A percentile compares a stretch with the other conserved stretches of the same genome.
Conservation (phyloP, 441 rosid genomes). For the Capsella rubella region DNA sequence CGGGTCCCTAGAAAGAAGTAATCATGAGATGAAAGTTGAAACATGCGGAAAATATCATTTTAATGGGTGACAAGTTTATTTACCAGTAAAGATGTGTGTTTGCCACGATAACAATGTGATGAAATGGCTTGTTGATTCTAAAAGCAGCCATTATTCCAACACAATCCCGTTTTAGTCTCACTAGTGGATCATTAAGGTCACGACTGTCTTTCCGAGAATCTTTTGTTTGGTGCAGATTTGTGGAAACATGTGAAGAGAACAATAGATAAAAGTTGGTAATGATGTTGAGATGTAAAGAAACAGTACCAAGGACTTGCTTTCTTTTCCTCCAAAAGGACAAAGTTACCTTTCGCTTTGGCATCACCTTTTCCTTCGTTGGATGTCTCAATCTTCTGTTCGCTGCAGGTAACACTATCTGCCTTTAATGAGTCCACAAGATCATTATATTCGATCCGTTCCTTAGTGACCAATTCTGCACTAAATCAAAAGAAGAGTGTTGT, state of each 20-base stretch:
- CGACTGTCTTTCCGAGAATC: conserved; percentile 53
- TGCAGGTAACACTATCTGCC: conserved; percentile 47
- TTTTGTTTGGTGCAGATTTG: conserved; percentile 31
- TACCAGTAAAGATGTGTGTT: conserved; percentile 94
- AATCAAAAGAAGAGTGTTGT: conserved; percentile 43
- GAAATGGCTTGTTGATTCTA: conserved; percentile 63
- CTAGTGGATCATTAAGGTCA: conserved; percentile 78
- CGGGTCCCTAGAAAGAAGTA: conserved; percentile 74
- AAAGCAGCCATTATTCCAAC: conserved; percentile 96
- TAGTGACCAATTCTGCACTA: conserved; percentile 84
- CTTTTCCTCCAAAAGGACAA: conserved; percentile 18
- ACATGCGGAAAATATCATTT: conserved; percentile 11
- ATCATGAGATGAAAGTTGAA: conserved; percentile 10
- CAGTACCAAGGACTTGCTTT: conserved; percentile 17
- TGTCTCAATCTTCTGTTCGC: conserved; percentile 44
- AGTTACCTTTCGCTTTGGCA: conserved; percentile 53
- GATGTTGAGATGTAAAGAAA: conserved; percentile 50
- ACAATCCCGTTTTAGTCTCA: conserved; percentile 87
- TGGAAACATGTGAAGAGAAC: conserved; percentile 38
- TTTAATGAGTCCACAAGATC: conserved; percentile 68
- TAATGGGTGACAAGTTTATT: conserved; percentile 26
- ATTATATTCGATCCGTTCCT: conserved; percentile 85
- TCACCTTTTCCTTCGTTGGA: conserved; percentile 45
- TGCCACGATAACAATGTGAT: conserved; percentile 72
- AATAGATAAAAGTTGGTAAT: conserved; percentile 22